These are phyloP conservation scores for Cerrena zonata DNA, from an alignment of 1,284 basidiomycete species.

Conservation along the genomic window DNA sequence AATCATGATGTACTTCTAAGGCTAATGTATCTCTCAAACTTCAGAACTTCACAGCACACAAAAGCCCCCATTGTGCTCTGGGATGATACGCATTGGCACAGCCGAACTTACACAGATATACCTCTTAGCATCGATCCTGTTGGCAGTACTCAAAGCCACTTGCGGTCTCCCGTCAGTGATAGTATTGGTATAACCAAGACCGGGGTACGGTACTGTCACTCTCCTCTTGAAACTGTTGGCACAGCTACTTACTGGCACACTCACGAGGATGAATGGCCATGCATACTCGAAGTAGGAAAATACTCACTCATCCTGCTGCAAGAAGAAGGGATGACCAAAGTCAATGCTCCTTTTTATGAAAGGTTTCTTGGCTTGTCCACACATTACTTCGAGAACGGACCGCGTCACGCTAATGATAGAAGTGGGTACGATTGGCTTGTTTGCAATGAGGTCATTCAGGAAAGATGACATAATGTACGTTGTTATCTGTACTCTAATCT, in stretches of 20 bases:
- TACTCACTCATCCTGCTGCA: constrained; percentile 17
- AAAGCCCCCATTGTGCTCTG: too few relatives aligned
- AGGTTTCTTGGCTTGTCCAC: constrained; percentile 26
- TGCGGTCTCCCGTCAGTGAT: constrained; percentile 21
- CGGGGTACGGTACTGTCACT: constrained; percentile 23
- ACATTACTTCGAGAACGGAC: constrained; percentile 17
- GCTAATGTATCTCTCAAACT: too few relatives aligned
- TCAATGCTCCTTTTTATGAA: constrained; percentile 18
- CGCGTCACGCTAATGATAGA: constrained; percentile 13
- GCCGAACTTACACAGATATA: too few relatives aligned
- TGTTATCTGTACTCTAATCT: too few relatives aligned
- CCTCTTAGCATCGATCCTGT: too few relatives aligned
- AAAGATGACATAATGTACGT: not conserved
- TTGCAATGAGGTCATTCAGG: not conserved
- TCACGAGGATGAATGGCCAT: constrained; percentile 26
- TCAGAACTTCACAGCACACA: too few relatives aligned
- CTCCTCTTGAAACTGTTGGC: constrained; percentile 19
- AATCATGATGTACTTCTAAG: too few relatives aligned
- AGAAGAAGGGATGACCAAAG: constrained; percentile 13
- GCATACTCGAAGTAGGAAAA: constrained; percentile 23
- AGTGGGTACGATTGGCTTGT: not conserved
- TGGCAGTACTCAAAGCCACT: constrained; percentile 6
- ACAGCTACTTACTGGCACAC: constrained; percentile 24
- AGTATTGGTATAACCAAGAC: constrained; percentile 20
- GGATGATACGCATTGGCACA: too few relatives aligned